Percentiles rank a stretch among this genome's conserved stretches.
These are phyloP conservation scores for Athelia psychrophila DNA, from an alignment of 1,284 basidiomycete genomes.

Conservation along the genomic window DNA sequence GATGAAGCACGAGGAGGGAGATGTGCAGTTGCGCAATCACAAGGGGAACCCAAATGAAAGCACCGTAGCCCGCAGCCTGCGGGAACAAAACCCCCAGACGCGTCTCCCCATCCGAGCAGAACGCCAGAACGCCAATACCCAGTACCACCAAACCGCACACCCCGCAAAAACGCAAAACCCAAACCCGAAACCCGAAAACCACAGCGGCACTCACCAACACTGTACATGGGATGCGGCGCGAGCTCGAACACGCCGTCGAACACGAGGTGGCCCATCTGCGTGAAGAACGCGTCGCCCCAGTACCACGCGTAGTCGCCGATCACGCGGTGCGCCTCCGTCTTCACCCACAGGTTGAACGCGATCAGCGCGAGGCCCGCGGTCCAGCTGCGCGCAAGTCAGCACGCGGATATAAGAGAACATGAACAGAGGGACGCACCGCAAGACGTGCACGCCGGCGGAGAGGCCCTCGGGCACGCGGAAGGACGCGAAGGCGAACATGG, in stretches of 20 bases:
- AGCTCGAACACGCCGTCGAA: constrained; percentile 98
- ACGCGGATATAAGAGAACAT: too few relatives aligned
- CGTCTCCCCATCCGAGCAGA: too few relatives aligned
- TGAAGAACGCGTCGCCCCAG: constrained; percentile 98
- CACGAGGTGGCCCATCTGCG: constrained; percentile 79
- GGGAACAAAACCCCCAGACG: too few relatives aligned
- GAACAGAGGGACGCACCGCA: constrained; percentile 52
- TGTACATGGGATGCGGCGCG: constrained; percentile 92
- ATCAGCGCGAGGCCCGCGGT: constrained; percentile 83
- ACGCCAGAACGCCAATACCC: too few relatives aligned
- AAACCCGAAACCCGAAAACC: too few relatives aligned
- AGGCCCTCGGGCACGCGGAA: constrained; percentile 82
- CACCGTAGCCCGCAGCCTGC: too few relatives aligned
- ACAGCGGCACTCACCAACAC: constrained; percentile 69
- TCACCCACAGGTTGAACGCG: constrained; percentile 97
- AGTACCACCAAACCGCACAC: too few relatives aligned
- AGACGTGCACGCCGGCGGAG: constrained; percentile 69
- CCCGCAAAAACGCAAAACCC: too few relatives aligned
- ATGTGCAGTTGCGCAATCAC: too few relatives aligned
- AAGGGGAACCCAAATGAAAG: too few relatives aligned
- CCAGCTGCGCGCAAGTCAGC: constrained; percentile 62
- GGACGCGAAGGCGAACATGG: constrained; percentile 92
- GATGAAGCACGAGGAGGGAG: not conserved
- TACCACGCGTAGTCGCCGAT: constrained; percentile 96
- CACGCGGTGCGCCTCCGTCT: constrained; percentile 95